A percentile compares a stretch with the other conserved stretches of the same genome.
Evolutionary conservation across 169 alveolate species (phyloP).

Genomic region (Babesia ovis): DNA sequence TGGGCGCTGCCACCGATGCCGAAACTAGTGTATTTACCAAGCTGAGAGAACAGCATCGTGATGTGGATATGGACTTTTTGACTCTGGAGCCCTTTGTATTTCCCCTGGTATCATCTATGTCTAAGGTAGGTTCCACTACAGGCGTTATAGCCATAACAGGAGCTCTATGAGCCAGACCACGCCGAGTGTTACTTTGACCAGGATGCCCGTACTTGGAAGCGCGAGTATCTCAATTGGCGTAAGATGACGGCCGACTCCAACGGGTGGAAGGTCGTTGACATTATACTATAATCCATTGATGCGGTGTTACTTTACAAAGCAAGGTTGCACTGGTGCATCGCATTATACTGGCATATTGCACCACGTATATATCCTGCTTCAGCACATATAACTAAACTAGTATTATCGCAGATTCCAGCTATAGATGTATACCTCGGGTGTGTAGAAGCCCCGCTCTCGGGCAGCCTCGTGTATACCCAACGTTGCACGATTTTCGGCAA

Average conservation of each 20-base stretch:
- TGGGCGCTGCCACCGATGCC: not conserved
- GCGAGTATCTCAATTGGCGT: constrained; percentile 31
- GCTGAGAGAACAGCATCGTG: constrained; percentile 8
- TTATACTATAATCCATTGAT: too few species aligned
- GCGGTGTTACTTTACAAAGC: too few species aligned
- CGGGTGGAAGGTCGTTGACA: constrained; percentile 36
- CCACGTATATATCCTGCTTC: too few species aligned
- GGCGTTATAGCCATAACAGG: not conserved
- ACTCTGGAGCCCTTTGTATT: constrained; percentile 32
- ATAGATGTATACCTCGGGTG: too few species aligned
- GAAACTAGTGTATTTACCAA: not conserved
- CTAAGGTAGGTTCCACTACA: not conserved
- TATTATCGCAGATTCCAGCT: too few species aligned
- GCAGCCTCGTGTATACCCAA: too few species aligned
- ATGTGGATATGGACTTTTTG: constrained; percentile 20
- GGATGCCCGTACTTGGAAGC: not conserved
- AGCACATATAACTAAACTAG: too few species aligned
- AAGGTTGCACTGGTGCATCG: too few species aligned
- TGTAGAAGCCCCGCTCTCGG: too few species aligned
- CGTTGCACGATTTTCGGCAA: too few species aligned
- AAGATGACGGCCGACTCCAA: constrained; percentile 5
- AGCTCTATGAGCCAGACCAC: constrained; percentile 17
- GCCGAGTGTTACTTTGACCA: constrained; percentile 22
- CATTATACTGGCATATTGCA: too few species aligned
- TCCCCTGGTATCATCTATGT: not conserved